Percentiles rank a stretch among this genome's conserved stretches.
Conservation (phyloP, 768 basidiomycete genomes). For the Mycena venus region DNA sequence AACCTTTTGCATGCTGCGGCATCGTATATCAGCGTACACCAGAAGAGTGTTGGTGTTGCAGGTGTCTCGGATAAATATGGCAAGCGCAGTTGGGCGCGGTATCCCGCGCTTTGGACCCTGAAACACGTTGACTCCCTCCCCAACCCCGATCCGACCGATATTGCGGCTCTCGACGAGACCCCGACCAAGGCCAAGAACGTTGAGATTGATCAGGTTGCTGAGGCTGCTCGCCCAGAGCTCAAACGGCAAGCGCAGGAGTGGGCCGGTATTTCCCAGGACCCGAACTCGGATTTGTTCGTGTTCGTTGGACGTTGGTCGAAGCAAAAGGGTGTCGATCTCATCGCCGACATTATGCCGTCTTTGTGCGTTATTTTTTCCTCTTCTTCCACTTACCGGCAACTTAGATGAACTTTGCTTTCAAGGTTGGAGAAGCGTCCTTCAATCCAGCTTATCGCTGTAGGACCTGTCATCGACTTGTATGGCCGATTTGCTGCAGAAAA, state of each 20-base stretch:
- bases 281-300: conserved; percentile 91
- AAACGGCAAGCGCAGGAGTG: conserved; percentile 96
- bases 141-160: conserved; percentile 95
- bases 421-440: conserved; percentile 89
- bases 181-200: conserved; percentile 80
- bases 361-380: conserved; percentile 61
- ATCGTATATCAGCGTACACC: conserved; percentile 92
- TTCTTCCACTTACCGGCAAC: neutral
- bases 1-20: conserved; percentile 95
- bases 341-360: conserved; percentile 94
- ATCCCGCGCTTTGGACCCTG: conserved; percentile 95
- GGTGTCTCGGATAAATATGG: conserved; percentile 99
- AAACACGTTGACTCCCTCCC: conserved; percentile 96
- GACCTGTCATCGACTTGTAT: conserved; percentile 95
- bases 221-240: conserved; percentile 90
- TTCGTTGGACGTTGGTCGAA: conserved; percentile 99
- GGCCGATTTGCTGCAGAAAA: conserved; percentile 97
- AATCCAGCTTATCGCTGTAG: conserved; percentile 90
- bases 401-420: conserved; percentile 24
- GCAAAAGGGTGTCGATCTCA: conserved; percentile 97
- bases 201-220: conserved; percentile 82
- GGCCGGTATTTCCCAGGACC: conserved; percentile 94
- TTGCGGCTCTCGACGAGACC: conserved; percentile 89
- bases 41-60: conserved; percentile 93
- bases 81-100: conserved; percentile 96